phyloP scores from a whole-genome alignment of 1,139 yeast genomes.

The Debaryomyces sp. region DNA sequence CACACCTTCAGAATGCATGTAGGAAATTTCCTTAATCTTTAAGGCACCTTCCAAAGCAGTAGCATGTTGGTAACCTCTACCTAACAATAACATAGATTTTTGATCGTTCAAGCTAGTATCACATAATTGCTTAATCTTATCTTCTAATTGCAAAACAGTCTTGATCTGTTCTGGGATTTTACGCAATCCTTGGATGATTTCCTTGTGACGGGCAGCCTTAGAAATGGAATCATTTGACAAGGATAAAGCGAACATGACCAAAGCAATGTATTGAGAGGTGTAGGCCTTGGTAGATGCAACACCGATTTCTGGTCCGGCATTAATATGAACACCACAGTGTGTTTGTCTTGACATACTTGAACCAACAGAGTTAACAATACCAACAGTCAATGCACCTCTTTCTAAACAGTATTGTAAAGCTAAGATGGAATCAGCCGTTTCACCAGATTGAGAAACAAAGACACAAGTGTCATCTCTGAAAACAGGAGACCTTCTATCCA shows the following conservation, averaged over 20 bases:
- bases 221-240: conserved; percentile 91
- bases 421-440: conserved; percentile 97
- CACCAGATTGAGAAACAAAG: conserved; percentile 98
- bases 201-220: conserved; percentile 71
- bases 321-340: conserved; percentile 98
- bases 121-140: conserved; percentile 75
- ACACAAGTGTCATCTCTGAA: conserved; percentile 98
- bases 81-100: conserved; percentile 85
- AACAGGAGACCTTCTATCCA: conserved; percentile 93
- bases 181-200: conserved; percentile 85
- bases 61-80: conserved; percentile 97
- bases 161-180: conserved; percentile 85
- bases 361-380: conserved; percentile 93
- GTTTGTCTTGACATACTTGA: conserved; percentile 94
- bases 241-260: conserved; percentile 95
- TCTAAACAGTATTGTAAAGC: conserved; percentile 96
- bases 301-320: conserved; percentile 99
- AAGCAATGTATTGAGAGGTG: conserved; percentile 96
- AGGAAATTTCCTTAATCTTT: conserved; percentile 96
- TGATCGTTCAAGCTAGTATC: conserved; percentile 71
- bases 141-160: conserved; percentile 73
- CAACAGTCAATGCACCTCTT: conserved; percentile 96
- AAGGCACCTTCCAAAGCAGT: conserved; percentile 98
- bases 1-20: conserved; percentile 99
- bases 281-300: conserved; percentile 99